These are phyloP conservation scores for Cystofilobasidium macerans DNA, from an alignment of 768 basidiomycete genomes.

Conservation along the genomic window DNA sequence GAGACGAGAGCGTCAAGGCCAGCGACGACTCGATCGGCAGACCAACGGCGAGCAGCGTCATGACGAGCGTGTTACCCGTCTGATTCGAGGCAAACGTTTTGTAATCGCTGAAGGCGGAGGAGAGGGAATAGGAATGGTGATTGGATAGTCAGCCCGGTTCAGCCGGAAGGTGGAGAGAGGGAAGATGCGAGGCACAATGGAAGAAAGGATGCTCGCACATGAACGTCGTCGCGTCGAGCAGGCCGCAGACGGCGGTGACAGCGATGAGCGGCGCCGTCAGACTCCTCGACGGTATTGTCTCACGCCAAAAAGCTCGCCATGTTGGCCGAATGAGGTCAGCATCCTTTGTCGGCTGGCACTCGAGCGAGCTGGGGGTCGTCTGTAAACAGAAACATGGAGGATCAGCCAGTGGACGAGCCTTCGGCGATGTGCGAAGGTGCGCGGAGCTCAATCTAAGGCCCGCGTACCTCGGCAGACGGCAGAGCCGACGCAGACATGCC, in stretches of 20 bases:
- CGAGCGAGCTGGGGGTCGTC: not conserved
- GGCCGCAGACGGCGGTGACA: not conserved
- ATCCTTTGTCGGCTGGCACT: not conserved
- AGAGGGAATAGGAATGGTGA: too few species aligned
- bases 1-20: constrained; percentile 11
- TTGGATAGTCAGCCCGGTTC: too few species aligned
- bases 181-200: too few species aligned
- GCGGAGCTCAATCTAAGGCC: too few species aligned
- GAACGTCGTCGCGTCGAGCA: not conserved
- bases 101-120: not conserved
- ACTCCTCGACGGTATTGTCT: not conserved
- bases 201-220: not conserved
- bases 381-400: too few species aligned
- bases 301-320: not conserved
- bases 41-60: not conserved
- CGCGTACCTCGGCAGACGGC: too few species aligned
- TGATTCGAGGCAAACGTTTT: not conserved
- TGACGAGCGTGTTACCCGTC: not conserved
- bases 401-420: too few species aligned
- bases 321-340: not conserved
- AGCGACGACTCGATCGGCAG: not conserved
- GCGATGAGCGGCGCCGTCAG: not conserved
- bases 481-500: too few species aligned
- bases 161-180: too few species aligned
- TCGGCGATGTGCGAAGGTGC: too few species aligned